phyloP scores from a whole-genome alignment of 148 eudicot species.

The Dianthus caryophyllus region DNA sequence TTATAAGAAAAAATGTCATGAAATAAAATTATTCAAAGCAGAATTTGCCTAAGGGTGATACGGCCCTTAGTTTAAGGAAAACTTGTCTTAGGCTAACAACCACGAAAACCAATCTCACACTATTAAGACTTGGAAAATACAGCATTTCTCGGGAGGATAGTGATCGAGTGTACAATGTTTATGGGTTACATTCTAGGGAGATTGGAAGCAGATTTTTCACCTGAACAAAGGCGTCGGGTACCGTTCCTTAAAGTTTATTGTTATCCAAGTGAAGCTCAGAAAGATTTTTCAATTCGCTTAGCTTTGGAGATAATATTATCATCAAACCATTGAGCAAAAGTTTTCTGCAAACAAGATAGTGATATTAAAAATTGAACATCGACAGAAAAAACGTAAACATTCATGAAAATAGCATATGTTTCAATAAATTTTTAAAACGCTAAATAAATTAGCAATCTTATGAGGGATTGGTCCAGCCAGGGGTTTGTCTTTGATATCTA shows the following conservation, averaged over 20 bases:
- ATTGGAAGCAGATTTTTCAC: constrained; percentile 28
- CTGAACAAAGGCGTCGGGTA: constrained; percentile 58
- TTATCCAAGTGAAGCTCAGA: constrained; percentile 77
- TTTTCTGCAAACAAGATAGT: constrained; percentile 39
- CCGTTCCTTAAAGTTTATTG: constrained; percentile 71
- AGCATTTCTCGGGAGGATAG: too few species aligned
- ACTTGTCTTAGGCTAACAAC: too few species aligned
- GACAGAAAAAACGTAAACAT: constrained; percentile 9
- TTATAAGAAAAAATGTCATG: too few species aligned
- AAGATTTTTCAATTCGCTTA: constrained; percentile 60
- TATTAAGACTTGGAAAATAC: not conserved
- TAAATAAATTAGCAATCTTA: constrained; percentile 60
- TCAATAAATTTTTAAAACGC: constrained; percentile 57
- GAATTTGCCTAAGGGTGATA: too few species aligned
- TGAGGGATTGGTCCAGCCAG: constrained; percentile 73
- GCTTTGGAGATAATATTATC: constrained; percentile 60
- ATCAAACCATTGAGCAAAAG: constrained; percentile 76
- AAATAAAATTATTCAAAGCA: too few species aligned
- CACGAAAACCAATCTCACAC: not conserved
- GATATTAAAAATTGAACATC: constrained; percentile 9
- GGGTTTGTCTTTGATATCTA: constrained; percentile 80
- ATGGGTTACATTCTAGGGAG: constrained; percentile 66
- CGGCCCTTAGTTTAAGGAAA: too few species aligned
- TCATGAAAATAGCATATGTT: not conserved
- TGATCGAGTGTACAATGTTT: too few species aligned